Evolutionary conservation across 352 stramenopile species (phyloP).

Genomic region (Phytophthora agathidicida): DNA sequence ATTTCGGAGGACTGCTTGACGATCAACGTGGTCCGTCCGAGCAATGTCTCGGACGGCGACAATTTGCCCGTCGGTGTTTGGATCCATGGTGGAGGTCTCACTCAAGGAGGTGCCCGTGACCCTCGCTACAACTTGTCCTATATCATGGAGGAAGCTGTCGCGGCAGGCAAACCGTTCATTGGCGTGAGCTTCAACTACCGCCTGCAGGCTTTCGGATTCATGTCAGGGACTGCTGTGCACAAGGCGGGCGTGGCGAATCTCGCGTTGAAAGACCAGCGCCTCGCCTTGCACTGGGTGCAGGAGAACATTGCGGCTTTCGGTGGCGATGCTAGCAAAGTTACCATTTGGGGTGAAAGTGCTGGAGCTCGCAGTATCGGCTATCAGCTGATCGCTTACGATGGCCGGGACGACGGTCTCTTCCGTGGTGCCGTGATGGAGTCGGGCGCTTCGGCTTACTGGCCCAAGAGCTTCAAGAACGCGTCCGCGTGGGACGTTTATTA

Average conservation of each 20-base stretch:
- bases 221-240: slow-evolving; percentile 31
- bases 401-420: slow-evolving; percentile 33
- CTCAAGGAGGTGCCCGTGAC: slow-evolving; percentile 26
- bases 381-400: slow-evolving; percentile 36
- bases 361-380: slow-evolving; percentile 50
- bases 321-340: slow-evolving; percentile 80
- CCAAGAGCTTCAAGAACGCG: slow-evolving; percentile 26
- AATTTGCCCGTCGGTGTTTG: slow-evolving; percentile 32
- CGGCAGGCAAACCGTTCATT: slow-evolving; percentile 35
- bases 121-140: slow-evolving; percentile 41
- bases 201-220: slow-evolving; percentile 40
- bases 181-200: slow-evolving; percentile 50
- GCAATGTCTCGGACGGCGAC: slow-evolving; percentile 18
- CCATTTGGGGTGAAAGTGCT: slow-evolving; percentile 87
- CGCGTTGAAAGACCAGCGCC: slow-evolving; percentile 84
- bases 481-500: slow-evolving; percentile 35
- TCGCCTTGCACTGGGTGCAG: slow-evolving; percentile 85
- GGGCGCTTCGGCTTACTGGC: slow-evolving; percentile 21
- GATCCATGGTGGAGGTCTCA: slow-evolving; percentile 31
- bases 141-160: slow-evolving; percentile 29
- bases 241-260: slow-evolving; percentile 79
- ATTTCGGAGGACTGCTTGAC: slow-evolving; percentile 86
- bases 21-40: slow-evolving; percentile 77
- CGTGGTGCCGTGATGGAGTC: slow-evolving; percentile 36
- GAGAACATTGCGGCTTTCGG: slow-evolving; percentile 84